Evolutionary conservation across 2,329 filamentous ascomycete genomes (phyloP).

Genomic region (Elsinoe fawcettii): DNA sequence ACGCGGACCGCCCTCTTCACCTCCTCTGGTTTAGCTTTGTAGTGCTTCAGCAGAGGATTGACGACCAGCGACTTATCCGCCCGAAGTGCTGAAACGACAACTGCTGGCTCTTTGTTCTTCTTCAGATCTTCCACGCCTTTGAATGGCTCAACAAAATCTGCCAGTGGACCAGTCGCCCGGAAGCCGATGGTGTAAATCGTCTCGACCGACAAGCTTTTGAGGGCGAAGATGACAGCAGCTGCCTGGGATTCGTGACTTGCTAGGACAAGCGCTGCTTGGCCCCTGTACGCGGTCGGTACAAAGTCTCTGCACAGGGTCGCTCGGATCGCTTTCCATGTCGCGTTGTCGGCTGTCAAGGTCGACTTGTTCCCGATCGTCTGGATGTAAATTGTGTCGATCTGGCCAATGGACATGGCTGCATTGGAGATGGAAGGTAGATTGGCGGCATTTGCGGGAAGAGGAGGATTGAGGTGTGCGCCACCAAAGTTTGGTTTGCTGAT

Average conservation of each 20-base stretch:
- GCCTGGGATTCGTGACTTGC: conserved; percentile 68
- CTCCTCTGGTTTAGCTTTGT: conserved; percentile 39
- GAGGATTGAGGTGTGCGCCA: conserved; percentile 72
- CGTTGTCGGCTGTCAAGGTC: conserved; percentile 69
- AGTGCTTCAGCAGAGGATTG: conserved; percentile 68
- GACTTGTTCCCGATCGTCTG: conserved; percentile 43
- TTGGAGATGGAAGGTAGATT: conserved; percentile 63
- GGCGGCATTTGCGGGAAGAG: conserved; percentile 46
- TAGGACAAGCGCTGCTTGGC: conserved; percentile 66
- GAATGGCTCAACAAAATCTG: conserved; percentile 56
- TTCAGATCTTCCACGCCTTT: conserved; percentile 71
- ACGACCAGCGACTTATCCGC: conserved; percentile 73
- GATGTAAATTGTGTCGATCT: conserved; percentile 73
- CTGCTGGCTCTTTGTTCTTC: conserved; percentile 69
- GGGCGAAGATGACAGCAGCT: conserved; percentile 68
- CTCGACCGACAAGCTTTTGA: conserved; percentile 66
- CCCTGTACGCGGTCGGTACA: conserved; percentile 72
- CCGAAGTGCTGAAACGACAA: conserved; percentile 70
- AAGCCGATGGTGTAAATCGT: conserved; percentile 83
- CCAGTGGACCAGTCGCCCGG: conserved; percentile 51
- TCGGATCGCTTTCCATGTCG: conserved; percentile 76
- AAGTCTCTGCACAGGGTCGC: conserved; percentile 74
- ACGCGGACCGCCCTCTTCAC: conserved; percentile 47
- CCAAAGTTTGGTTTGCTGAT: conserved; percentile 69
- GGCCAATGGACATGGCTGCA: conserved; percentile 68